Percentiles rank a stretch among this genome's conserved stretches.
These are phyloP conservation scores for Tagetes patula DNA, from an alignment of 129 eudicot species.

Conservation along the genomic window DNA sequence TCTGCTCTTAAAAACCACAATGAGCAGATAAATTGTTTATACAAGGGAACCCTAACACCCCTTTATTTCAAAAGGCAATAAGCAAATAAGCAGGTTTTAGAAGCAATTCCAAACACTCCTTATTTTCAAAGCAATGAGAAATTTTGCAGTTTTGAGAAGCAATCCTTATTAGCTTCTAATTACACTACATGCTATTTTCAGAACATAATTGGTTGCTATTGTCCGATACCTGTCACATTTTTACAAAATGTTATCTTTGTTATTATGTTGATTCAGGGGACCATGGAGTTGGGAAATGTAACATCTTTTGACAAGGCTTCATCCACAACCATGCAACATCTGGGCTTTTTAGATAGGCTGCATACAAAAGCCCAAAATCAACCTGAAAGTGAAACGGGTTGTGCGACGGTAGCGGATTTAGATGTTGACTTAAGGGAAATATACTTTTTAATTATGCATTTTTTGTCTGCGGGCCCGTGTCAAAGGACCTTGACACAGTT, in stretches of 20 bases:
- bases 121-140: too few relatives aligned
- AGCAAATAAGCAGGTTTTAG: neutral
- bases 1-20: neutral
- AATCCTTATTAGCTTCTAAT: neutral
- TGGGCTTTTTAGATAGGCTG: constrained; percentile 44
- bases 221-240: neutral
- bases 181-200: neutral
- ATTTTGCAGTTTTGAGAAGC: neutral
- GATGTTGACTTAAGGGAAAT: constrained; percentile 83
- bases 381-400: constrained; percentile 36
- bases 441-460: constrained; percentile 87
- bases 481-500: constrained; percentile 66
- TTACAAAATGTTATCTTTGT: neutral
- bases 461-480: constrained; percentile 87
- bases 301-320: constrained; percentile 46
- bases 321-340: constrained; percentile 40
- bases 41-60: neutral
- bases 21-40: neutral
- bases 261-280: constrained; percentile 45
- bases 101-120: too few relatives aligned
- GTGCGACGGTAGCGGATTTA: constrained; percentile 44
- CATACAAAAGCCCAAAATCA: constrained; percentile 43
- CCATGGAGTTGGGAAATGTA: constrained; percentile 56
- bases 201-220: neutral
- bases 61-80: neutral